Percentiles rank a stretch among this genome's conserved stretches.
These are phyloP conservation scores for Aspergillus leporis DNA, from an alignment of 495 filamentous ascomycete genomes.

Conservation along the genomic window DNA sequence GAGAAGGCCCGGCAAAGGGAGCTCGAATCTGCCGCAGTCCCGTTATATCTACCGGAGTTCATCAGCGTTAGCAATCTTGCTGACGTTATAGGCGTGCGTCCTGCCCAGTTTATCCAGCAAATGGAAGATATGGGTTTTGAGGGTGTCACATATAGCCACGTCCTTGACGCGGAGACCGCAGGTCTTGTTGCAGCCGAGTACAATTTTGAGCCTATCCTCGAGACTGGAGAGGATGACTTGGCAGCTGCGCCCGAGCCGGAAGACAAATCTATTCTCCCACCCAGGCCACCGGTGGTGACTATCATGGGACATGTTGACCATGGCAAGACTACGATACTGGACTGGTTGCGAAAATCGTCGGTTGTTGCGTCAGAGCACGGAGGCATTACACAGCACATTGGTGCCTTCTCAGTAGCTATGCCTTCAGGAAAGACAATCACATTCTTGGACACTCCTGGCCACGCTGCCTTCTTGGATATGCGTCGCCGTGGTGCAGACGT, in stretches of 20 bases:
- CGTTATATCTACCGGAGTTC: conserved; percentile 82
- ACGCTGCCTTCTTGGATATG: conserved; percentile 95
- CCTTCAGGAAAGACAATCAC: conserved; percentile 85
- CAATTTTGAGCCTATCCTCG: conserved; percentile 87
- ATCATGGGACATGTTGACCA: conserved; percentile 99
- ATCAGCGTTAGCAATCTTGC: conserved; percentile 87
- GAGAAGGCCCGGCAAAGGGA: conserved; percentile 41
- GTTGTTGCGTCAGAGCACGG: conserved; percentile 90
- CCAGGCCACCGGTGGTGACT: conserved; percentile 89
- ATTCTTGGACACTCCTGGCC: conserved; percentile 96
- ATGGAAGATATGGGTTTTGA: conserved; percentile 80
- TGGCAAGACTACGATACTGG: conserved; percentile 95
- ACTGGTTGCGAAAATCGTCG: conserved; percentile 90
- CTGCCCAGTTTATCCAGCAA: conserved; percentile 70
- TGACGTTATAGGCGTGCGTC: conserved; percentile 68
- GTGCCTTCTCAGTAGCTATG: conserved; percentile 93
- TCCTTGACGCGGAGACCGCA: conserved; percentile 87
- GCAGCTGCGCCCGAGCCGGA: conserved; percentile 66
- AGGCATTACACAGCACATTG: conserved; percentile 98
- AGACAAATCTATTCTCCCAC: conserved; percentile 68
- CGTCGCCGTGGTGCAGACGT: conserved; percentile 92
- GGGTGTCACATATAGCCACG: conserved; percentile 71
- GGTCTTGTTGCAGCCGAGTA: conserved; percentile 90
- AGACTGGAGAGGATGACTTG: conserved; percentile 68
- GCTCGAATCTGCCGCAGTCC: conserved; percentile 47